Evolutionary conservation across 108 stramenopile genomes (phyloP), one percentile per base, ranked within the genome.

Genomic region (Conticribra weissflogii): DNA sequence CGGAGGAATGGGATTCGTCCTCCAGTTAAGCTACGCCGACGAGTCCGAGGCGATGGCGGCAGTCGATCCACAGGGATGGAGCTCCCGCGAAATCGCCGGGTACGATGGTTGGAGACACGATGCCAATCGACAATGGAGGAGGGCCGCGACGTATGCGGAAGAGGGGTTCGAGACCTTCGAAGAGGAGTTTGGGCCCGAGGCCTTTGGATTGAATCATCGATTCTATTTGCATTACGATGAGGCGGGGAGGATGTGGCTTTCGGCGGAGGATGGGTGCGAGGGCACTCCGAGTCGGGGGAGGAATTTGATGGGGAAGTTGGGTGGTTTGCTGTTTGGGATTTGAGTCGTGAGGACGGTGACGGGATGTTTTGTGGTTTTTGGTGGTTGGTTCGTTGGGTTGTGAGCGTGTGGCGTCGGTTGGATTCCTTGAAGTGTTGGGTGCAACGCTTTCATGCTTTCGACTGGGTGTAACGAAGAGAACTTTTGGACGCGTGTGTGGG

Each of bases 101-200:
- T 92, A 92, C 61, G 88, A 92, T 74, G 91, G 91, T n/a, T 92
- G 91, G 91, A 63, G 81, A n/a, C 78, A 84, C 57, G 91, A 92
- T 63, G 47, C 50, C 17, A 76, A 83, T 30, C 81, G 91, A 9
- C 70, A 83, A 59, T 92, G 91, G 91, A 59, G 91, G 29, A 85
- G 83, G 33, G 79, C 74, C 0, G 54, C 54, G 18, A 73, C 50
- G 29, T 78, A 84, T 58, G 81, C 78, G 63, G n/a, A 32, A 9
- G 91, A 92, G 71, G 91, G 91, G 53, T 85, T 84, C 56, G 28
- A 23, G 1, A 61, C 62, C n/a, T 86, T 88, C 50, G 34, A 54
- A 46, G 17, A 67, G 16, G 76, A 75, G 54, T 89, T 85, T 74
- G 91, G 91, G 29, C 64, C 62, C 16, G 71, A 87, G 49, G 71